Conservation (phyloP, 495 filamentous ascomycete species). For the Podospora fimiseda region DNA sequence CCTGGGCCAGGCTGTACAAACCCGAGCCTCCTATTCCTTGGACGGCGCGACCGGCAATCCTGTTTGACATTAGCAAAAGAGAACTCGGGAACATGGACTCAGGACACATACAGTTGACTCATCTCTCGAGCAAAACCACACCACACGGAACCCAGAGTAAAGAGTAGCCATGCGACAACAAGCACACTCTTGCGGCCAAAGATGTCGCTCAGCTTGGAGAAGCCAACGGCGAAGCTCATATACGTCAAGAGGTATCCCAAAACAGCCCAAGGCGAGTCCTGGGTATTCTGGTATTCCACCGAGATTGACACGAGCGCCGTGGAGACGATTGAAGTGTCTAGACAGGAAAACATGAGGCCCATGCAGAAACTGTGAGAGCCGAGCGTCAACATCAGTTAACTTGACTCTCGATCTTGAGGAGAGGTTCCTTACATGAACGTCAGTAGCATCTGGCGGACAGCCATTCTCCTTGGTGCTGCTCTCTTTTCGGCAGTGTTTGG, state of each 20-base stretch:
- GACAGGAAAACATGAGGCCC: slow-evolving; percentile 52
- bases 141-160: slow-evolving; percentile 50
- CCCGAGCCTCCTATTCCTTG: slow-evolving; percentile 59
- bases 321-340: slow-evolving; percentile 59
- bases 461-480: neutral
- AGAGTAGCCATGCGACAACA: slow-evolving; percentile 44
- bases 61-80: slow-evolving; percentile 18
- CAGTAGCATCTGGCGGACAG: slow-evolving; percentile 15
- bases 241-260: slow-evolving; percentile 56
- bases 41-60: slow-evolving; percentile 53
- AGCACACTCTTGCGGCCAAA: slow-evolving; percentile 49
- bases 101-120: slow-evolving; percentile 47
- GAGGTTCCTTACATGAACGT: slow-evolving; percentile 19
- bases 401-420: neutral
- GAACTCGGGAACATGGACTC: too few relatives aligned
- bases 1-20: slow-evolving; percentile 49
- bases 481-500: neutral
- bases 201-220: slow-evolving; percentile 56
- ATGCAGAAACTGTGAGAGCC: slow-evolving; percentile 41
- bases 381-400: neutral
- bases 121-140: slow-evolving; percentile 49
- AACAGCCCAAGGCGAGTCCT: slow-evolving; percentile 52
- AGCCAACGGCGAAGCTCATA: slow-evolving; percentile 53
- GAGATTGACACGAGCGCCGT: slow-evolving; percentile 57
- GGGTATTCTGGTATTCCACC: slow-evolving; percentile 45